Percentiles rank a stretch among this genome's conserved stretches.
Evolutionary conservation across 768 basidiomycete genomes (phyloP).

Genomic region (Boletales sp.): DNA sequence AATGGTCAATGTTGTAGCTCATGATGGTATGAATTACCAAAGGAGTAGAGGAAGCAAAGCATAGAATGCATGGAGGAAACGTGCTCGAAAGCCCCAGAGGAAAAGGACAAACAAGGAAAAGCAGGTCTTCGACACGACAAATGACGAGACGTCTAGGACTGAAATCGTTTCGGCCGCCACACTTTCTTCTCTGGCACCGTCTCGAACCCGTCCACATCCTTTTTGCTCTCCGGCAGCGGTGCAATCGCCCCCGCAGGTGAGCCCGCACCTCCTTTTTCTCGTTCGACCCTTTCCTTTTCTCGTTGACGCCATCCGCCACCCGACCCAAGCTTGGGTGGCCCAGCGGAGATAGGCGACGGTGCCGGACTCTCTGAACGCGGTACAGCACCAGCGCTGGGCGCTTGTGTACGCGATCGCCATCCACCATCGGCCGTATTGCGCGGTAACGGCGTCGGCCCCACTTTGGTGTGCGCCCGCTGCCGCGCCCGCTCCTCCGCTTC

Average conservation of each 20-base stretch:
- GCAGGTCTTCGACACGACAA: not conserved
- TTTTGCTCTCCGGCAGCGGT: constrained; percentile 41
- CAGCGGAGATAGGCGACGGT: constrained; percentile 29
- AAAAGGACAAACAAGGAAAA: not conserved
- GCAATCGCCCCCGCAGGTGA: constrained; percentile 8
- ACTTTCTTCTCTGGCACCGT: constrained; percentile 39
- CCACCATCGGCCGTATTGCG: constrained; percentile 15
- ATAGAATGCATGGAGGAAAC: no score
- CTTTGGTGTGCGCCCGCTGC: constrained; percentile 31
- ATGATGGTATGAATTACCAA: no score
- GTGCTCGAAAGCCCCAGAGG: no score
- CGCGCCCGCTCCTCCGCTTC: constrained; percentile 54
- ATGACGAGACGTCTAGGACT: not conserved
- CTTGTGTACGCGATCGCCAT: constrained; percentile 16
- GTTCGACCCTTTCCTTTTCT: constrained; percentile 42
- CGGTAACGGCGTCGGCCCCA: constrained; percentile 22
- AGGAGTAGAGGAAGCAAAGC: no score
- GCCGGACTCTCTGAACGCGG: constrained; percentile 56
- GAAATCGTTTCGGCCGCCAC: constrained; percentile 22
- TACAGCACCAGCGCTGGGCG: constrained; percentile 33
- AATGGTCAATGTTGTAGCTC: no score
- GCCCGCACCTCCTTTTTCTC: constrained; percentile 16
- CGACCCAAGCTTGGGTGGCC: constrained; percentile 36
- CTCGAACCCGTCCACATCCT: constrained; percentile 73
- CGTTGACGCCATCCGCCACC: constrained; percentile 59